Evolutionary conservation across 2,329 filamentous ascomycete genomes (phyloP).

Genomic region (Pseudopyricularia javanii): DNA sequence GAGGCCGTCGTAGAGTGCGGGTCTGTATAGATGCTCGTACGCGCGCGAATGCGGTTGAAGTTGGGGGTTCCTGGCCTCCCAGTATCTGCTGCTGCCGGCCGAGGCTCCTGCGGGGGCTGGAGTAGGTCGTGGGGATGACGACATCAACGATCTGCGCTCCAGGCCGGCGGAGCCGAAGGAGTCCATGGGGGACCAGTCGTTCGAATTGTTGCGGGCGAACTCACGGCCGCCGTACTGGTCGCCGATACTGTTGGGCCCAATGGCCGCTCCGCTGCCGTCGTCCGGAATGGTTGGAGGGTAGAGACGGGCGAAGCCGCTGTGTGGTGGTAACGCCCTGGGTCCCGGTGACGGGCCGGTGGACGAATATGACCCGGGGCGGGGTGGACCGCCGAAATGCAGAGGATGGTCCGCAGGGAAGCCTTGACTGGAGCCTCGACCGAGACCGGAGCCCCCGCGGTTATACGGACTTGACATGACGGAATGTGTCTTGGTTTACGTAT

Average conservation of each 20-base stretch:
- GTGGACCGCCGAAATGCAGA: slow-evolving; percentile 5
- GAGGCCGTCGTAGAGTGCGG: slow-evolving; percentile 11
- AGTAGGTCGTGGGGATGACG: background rate
- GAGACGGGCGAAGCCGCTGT: slow-evolving; percentile 36
- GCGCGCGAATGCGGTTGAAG: slow-evolving; percentile 38
- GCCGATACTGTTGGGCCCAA: background rate
- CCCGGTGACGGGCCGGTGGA: slow-evolving; percentile 22
- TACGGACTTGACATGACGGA: slow-evolving; percentile 31
- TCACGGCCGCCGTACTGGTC: background rate
- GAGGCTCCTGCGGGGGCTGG: background rate
- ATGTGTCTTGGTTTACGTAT: background rate
- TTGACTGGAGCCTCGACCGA: background rate
- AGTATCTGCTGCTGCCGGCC: slow-evolving; percentile 1
- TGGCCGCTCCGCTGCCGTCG: slow-evolving; percentile 23
- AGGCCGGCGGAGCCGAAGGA: background rate
- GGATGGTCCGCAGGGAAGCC: slow-evolving; percentile 19
- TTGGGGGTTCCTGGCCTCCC: slow-evolving; percentile 11
- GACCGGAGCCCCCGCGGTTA: slow-evolving; percentile 17
- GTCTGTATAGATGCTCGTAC: slow-evolving; percentile 34
- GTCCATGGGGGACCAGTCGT: background rate
- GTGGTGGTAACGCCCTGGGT: slow-evolving; percentile 20
- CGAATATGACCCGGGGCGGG: slow-evolving; percentile 5
- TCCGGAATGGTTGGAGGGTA: slow-evolving; percentile 13
- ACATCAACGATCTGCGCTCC: background rate
- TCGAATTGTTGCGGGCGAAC: background rate